phyloP scores from a whole-genome alignment of 768 basidiomycete genomes.

The Xanthoconium stramineum region DNA sequence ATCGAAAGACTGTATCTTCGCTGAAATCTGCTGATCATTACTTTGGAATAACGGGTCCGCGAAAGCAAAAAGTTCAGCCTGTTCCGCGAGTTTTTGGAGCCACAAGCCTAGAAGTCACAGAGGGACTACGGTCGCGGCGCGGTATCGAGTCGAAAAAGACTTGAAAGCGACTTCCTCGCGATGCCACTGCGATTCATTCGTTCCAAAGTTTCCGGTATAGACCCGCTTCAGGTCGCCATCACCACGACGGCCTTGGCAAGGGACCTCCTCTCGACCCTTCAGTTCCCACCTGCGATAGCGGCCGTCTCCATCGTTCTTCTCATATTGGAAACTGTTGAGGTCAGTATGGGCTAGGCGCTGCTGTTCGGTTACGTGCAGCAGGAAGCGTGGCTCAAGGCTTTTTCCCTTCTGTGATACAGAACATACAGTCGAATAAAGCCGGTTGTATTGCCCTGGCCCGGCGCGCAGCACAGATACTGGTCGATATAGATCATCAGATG shows the following conservation, averaged over 20 bases:
- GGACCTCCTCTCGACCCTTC: slow-evolving; percentile 32
- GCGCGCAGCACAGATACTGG: slow-evolving; percentile 40
- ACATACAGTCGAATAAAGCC: slow-evolving; percentile 36
- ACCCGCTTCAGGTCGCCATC: slow-evolving; percentile 31
- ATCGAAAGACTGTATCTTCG: too few relatives aligned
- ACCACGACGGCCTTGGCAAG: slow-evolving; percentile 28
- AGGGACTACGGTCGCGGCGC: too few relatives aligned
- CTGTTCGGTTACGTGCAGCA: neutral
- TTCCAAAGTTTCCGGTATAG: slow-evolving; percentile 23
- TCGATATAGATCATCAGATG: slow-evolving; percentile 46
- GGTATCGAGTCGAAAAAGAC: neutral
- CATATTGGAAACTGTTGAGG: slow-evolving; percentile 47
- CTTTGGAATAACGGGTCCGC: too few relatives aligned
- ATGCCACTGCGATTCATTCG: slow-evolving; percentile 32
- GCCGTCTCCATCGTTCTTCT: slow-evolving; percentile 39
- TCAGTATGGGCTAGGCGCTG: slow-evolving; percentile 10
- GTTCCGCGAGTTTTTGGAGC: too few relatives aligned
- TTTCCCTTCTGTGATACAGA: slow-evolving; percentile 12
- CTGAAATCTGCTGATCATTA: too few relatives aligned
- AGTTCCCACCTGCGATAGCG: slow-evolving; percentile 44
- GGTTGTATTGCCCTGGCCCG: slow-evolving; percentile 39
- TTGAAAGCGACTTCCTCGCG: neutral
- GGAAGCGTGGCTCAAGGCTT: neutral
- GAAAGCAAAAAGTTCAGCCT: too few relatives aligned
- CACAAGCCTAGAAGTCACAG: too few relatives aligned